Conservation (phyloP, 192 early-diverging fungal genomes). For the Rhizophlyctis rosea region DNA sequence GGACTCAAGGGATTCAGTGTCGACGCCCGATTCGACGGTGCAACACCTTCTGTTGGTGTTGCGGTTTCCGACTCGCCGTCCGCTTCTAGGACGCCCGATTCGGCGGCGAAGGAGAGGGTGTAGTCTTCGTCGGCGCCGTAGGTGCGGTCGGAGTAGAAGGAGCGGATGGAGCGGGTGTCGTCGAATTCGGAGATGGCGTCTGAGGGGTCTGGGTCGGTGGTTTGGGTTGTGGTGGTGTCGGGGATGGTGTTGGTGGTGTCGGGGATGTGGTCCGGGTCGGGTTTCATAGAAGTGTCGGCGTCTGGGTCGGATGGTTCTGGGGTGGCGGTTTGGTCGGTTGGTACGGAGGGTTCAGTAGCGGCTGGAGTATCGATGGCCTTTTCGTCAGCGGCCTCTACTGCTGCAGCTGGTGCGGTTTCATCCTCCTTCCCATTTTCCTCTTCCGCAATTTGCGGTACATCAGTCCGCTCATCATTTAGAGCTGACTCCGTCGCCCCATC, state of each 20-base stretch:
- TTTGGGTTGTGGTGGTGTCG: neutral
- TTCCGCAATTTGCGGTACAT: too few species aligned
- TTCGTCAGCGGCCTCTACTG: neutral
- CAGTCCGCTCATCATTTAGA: too few species aligned
- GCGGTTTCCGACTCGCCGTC: neutral
- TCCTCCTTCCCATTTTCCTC: too few species aligned
- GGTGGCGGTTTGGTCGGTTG: neutral
- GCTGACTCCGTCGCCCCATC: too few species aligned
- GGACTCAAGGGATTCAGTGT: neutral
- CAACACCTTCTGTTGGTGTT: neutral
- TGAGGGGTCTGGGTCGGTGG: neutral
- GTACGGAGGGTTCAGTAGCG: neutral
- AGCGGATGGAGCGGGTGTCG: slow-evolving; percentile 1
- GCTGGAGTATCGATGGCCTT: neutral
- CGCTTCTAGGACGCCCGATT: neutral
- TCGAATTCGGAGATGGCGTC: neutral
- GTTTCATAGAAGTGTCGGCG: neutral
- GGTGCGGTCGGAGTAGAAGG: neutral
- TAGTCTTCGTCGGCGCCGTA: neutral
- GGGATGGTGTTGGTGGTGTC: neutral
- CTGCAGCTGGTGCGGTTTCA: neutral
- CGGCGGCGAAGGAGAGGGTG: neutral
- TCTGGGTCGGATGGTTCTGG: neutral
- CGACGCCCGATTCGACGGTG: neutral
- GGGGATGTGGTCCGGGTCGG: neutral